A percentile compares a stretch with the other conserved stretches of the same genome.
Conservation (phyloP, 768 basidiomycete genomes). For the Melanogaster broomeanus region DNA sequence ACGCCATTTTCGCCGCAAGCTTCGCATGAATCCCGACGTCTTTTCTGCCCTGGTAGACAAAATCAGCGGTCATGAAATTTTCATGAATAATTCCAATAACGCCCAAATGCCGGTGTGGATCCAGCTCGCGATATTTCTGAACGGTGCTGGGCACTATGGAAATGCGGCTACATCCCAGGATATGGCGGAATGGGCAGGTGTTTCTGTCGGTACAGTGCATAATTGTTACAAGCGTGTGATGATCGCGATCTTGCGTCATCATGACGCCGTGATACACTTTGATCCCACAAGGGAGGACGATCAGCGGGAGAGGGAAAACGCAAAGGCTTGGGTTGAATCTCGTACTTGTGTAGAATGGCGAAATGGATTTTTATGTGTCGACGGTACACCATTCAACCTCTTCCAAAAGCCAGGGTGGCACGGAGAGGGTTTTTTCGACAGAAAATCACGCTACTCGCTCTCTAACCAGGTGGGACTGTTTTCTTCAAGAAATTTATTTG, state of each 20-base stretch:
- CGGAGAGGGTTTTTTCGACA: conserved; percentile 14
- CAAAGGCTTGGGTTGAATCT: neutral
- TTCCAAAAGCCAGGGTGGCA: conserved; percentile 23
- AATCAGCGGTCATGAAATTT: conserved; percentile 17
- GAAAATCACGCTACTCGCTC: conserved; percentile 13
- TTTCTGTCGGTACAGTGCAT: conserved; percentile 5
- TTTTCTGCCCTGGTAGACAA: too few relatives aligned
- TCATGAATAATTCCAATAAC: conserved; percentile 19
- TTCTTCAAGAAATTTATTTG: neutral
- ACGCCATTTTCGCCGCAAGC: neutral
- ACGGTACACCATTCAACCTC: conserved; percentile 9
- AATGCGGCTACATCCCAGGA: neutral
- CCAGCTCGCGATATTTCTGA: conserved; percentile 3
- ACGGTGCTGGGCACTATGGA: conserved; percentile 2
- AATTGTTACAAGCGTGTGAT: conserved; percentile 6
- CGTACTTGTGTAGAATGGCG: conserved; percentile 1
- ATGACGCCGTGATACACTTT: conserved; percentile 1
- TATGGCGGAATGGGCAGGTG: conserved; percentile 3
- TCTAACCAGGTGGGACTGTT: conserved; percentile 4
- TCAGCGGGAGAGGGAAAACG: conserved; percentile 3
- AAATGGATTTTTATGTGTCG: conserved; percentile 3
- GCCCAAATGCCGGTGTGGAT: neutral
- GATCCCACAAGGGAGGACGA: neutral
- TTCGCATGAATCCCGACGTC: too few relatives aligned
- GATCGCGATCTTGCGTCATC: conserved; percentile 3